These are phyloP conservation scores for Colletotrichum tamarilloi DNA, from an alignment of 2,329 filamentous ascomycete genomes.

Conservation along the genomic window DNA sequence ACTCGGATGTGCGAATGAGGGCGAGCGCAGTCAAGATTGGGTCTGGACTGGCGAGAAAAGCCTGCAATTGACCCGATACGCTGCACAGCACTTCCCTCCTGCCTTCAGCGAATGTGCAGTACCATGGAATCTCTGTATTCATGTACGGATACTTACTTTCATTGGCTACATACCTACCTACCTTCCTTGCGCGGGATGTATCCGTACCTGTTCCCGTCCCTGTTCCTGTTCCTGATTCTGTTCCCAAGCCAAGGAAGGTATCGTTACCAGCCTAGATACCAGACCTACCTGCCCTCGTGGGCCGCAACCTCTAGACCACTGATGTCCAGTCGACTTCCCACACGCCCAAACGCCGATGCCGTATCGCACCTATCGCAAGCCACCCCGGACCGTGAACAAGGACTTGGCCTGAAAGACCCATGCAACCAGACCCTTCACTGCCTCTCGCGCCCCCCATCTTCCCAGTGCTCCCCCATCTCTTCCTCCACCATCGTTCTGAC, in stretches of 20 bases:
- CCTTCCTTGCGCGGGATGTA: not conserved
- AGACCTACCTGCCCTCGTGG: not conserved
- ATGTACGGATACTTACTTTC: no score
- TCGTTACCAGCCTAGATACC: not conserved
- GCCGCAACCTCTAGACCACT: not conserved
- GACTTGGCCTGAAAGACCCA: conserved; percentile 19
- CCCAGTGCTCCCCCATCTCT: not conserved
- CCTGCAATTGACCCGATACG: conserved; percentile 7
- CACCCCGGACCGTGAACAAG: conserved; percentile 10
- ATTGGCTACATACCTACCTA: not conserved
- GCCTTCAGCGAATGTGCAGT: not conserved
- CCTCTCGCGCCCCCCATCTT: conserved; percentile 13
- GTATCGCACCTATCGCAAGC: conserved; percentile 28
- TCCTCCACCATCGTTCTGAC: not conserved
- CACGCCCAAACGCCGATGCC: not conserved
- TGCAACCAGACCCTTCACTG: conserved; percentile 32
- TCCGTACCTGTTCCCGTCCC: not conserved
- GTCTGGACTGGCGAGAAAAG: not conserved
- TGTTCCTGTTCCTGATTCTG: not conserved
- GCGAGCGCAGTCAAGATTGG: not conserved
- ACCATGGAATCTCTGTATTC: no score
- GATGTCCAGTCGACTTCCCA: not conserved
- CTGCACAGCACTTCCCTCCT: conserved; percentile 2
- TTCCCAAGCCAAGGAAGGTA: not conserved
- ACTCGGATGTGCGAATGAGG: not conserved